Base-by-base conservation (phyloP, 345 rosid species). In the Brassica cretica region DNA sequence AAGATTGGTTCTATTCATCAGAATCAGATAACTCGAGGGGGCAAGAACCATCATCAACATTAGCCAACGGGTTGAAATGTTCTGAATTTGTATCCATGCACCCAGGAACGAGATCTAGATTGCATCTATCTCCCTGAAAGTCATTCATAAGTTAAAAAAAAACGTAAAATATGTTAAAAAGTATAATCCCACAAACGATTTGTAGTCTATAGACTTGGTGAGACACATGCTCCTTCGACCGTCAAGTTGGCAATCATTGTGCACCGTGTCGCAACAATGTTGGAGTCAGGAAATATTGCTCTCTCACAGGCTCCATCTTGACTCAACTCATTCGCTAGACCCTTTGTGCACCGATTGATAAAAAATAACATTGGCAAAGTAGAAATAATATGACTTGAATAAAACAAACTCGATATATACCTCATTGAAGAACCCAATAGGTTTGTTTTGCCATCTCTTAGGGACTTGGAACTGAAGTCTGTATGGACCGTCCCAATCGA, bases 401-500 rank as follows among this genome's bases (percentile, higher is more conserved):
- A n/a, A 49, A 49, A 49, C 18, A 49, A 49, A 49, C 18, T 49
- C 16, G 18, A 49, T 49, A 11, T 44, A n/a, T 49, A 49, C 59
- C 59, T 53, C 59, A 53, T 53, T 53, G 59, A 53, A 53, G 59
- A 53, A 53, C 59, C 16, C 59, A 16, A 53, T 53, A 15, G 59
- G 59, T 53, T 53, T 53, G 59, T 53, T 53, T 53, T 53, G 59
- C 59, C 89, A 89, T 70, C 80, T 77, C 76, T 80, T 88, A 21
- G 97, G 95, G 77, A 92, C 90, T 82, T 84, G 92, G 60, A 94
- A 92, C 83, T 88, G 91, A 71, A 92, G 78, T 76, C 59, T 86
- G 84, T 92, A 91, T 46, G 98, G 98, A 84, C 98, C 98, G 68
- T 92, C 97, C 97, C 98, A 94, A 24, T 90, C 89, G 8, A 44